These are phyloP conservation scores for Trifolium dubium DNA, from an alignment of 306 rosid genomes.

Conservation along the genomic window DNA sequence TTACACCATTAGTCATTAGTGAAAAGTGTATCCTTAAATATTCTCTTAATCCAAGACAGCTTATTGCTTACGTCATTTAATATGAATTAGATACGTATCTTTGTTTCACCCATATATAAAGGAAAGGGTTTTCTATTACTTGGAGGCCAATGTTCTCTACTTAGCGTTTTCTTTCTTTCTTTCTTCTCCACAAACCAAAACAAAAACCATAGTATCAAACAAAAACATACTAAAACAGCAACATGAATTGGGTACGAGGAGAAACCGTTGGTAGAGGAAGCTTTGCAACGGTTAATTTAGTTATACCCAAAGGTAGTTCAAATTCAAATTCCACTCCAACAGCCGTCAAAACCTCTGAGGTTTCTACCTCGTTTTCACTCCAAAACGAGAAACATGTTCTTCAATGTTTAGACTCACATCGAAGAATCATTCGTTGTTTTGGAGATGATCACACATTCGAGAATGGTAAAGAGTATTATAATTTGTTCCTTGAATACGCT, in stretches of 20 bases:
- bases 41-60: neutral
- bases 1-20: no score
- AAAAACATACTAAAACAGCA: neutral
- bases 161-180: neutral
- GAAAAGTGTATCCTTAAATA: no score
- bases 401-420: conserved; percentile 55
- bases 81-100: conserved; percentile 30
- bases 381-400: conserved; percentile 71
- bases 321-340: conserved; percentile 26
- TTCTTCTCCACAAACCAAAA: conserved; percentile 27
- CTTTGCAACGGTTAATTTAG: conserved; percentile 71
- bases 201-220: neutral
- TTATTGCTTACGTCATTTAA: conserved; percentile 11
- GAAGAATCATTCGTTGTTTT: conserved; percentile 59
- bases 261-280: conserved; percentile 72
- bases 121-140: neutral
- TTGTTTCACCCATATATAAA: conserved; percentile 23
- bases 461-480: conserved; percentile 56
- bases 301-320: conserved; percentile 28
- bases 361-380: conserved; percentile 48
- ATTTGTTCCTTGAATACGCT: conserved; percentile 77
- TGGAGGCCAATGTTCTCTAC: neutral
- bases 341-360: conserved; percentile 68
- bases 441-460: conserved; percentile 61
- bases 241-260: conserved; percentile 87